phyloP scores from a whole-genome alignment of 2,329 filamentous ascomycete genomes.

The Fusarium sarcochroum region DNA sequence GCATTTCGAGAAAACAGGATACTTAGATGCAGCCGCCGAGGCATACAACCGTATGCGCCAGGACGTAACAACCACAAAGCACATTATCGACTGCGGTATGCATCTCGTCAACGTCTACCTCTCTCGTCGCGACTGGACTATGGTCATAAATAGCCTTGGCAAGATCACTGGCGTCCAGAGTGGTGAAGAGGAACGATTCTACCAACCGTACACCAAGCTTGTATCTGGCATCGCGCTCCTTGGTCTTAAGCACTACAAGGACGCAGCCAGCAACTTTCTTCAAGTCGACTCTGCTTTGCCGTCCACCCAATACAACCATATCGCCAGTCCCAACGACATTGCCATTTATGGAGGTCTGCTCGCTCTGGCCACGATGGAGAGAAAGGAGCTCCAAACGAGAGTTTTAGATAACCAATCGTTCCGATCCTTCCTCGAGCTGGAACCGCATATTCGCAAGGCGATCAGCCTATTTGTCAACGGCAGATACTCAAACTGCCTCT shows the following conservation, averaged over 20 bases:
- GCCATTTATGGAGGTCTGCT: slow-evolving; percentile 93
- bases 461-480: slow-evolving; percentile 91
- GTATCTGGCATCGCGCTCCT: slow-evolving; percentile 66
- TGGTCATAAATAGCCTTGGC: slow-evolving; percentile 69
- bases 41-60: slow-evolving; percentile 90
- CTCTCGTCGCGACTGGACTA: slow-evolving; percentile 83
- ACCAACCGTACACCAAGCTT: slow-evolving; percentile 66
- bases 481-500: slow-evolving; percentile 87
- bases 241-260: slow-evolving; percentile 62
- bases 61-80: slow-evolving; percentile 85
- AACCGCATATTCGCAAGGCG: slow-evolving; percentile 93
- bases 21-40: slow-evolving; percentile 79
- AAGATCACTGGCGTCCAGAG: slow-evolving; percentile 73
- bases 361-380: slow-evolving; percentile 90
- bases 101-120: slow-evolving; percentile 83
- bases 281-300: slow-evolving; percentile 66
- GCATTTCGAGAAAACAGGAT: slow-evolving; percentile 84
- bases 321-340: slow-evolving; percentile 87
- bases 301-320: slow-evolving; percentile 74
- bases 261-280: slow-evolving; percentile 82
- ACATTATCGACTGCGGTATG: slow-evolving; percentile 85
- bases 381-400: slow-evolving; percentile 77
- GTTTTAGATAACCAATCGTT: slow-evolving; percentile 88
- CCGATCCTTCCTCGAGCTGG: slow-evolving; percentile 89
- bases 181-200: slow-evolving; percentile 61